phyloP scores from a whole-genome alignment of 108 stramenopile genomes.

The Skeletonema marinoi region DNA sequence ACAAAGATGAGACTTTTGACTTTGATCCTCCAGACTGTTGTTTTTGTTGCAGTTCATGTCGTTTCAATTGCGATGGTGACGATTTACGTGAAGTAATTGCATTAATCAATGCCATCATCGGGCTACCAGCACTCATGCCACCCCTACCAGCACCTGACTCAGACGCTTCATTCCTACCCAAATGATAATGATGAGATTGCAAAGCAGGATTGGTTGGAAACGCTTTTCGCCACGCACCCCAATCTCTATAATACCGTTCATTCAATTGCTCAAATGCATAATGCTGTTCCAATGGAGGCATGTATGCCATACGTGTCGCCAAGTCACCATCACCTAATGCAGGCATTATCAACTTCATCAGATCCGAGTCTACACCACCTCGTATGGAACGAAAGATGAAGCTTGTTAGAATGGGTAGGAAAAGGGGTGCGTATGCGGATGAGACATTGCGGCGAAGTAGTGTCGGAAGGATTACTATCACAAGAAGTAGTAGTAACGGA shows the following conservation, averaged over 20 bases:
- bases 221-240: constrained; percentile 46
- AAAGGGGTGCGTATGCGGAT: constrained; percentile 22
- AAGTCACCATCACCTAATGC: neutral
- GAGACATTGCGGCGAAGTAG: neutral
- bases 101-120: neutral
- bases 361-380: neutral
- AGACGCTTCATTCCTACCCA: constrained; percentile 5
- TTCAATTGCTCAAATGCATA: constrained; percentile 79
- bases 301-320: constrained; percentile 42
- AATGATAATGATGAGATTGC: neutral
- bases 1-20: neutral
- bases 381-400: constrained; percentile 15
- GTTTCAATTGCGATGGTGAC: neutral
- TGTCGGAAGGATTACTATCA: constrained; percentile 4
- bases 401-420: constrained; percentile 33
- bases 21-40: neutral
- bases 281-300: constrained; percentile 77
- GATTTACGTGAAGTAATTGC: constrained; percentile 7
- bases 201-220: constrained; percentile 14
- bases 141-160: neutral
- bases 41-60: neutral
- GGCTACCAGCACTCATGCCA: neutral
- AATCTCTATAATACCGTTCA: constrained; percentile 69
- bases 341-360: neutral
- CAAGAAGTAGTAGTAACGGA: neutral